Evolutionary conservation across 805 yeast genomes (phyloP).

Genomic region (Vanderwaltozyma yarrowii): DNA sequence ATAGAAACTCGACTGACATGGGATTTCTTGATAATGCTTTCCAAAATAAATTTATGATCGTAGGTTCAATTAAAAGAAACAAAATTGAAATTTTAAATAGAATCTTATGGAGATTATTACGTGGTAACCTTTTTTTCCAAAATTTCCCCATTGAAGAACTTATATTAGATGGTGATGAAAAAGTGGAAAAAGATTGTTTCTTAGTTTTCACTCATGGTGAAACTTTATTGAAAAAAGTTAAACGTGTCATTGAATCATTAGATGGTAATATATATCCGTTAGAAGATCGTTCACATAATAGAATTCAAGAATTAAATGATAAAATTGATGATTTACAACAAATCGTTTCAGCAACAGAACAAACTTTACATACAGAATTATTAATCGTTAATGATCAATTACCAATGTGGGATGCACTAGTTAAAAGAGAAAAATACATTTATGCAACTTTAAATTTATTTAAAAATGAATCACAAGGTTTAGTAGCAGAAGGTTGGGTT

Average conservation of each 20-base stretch:
- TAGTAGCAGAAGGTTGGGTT: slow-evolving; percentile 95
- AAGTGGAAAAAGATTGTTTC: slow-evolving; percentile 67
- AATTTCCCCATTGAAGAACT: slow-evolving; percentile 63
- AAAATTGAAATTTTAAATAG: slow-evolving; percentile 65
- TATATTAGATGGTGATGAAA: slow-evolving; percentile 47
- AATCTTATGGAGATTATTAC: slow-evolving; percentile 82
- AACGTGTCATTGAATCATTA: slow-evolving; percentile 78
- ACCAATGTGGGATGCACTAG: slow-evolving; percentile 58
- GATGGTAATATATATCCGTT: slow-evolving; percentile 54
- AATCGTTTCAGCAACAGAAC: slow-evolving; percentile 53
- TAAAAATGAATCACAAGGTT: slow-evolving; percentile 73
- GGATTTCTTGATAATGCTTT: slow-evolving; percentile 32
- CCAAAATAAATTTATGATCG: slow-evolving; percentile 28
- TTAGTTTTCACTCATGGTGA: slow-evolving; percentile 89
- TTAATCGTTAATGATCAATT: slow-evolving; percentile 67
- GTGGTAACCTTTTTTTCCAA: slow-evolving; percentile 83
- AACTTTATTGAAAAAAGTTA: slow-evolving; percentile 58
- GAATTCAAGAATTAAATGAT: slow-evolving; percentile 33
- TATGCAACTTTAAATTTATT: slow-evolving; percentile 68
- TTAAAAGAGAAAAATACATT: slow-evolving; percentile 74
- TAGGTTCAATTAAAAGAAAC: slow-evolving; percentile 73
- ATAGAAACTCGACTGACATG: slow-evolving; percentile 6
- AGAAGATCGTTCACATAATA: slow-evolving; percentile 36
- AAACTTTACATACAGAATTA: slow-evolving; percentile 67
- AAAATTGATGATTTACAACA: slow-evolving; percentile 47